phyloP scores from a whole-genome alignment of 2,329 filamentous ascomycete genomes.

The Plenodomus tracheiphilus region DNA sequence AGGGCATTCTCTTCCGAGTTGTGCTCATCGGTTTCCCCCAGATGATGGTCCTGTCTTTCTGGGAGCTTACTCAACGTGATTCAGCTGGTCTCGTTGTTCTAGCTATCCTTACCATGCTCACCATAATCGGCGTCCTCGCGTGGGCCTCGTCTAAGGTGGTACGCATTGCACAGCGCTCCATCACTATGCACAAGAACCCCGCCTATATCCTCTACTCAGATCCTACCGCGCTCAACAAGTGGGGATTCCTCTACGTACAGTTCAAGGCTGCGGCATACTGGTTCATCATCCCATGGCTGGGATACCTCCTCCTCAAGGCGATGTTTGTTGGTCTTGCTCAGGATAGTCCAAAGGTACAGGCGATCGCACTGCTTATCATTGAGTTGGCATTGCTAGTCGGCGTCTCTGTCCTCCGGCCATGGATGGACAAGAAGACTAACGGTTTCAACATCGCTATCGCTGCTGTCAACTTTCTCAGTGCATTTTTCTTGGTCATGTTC shows the following conservation, averaged over 20 bases:
- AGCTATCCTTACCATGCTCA: slow-evolving; percentile 85
- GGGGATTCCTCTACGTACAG: slow-evolving; percentile 97
- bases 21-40: slow-evolving; percentile 89
- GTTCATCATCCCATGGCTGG: slow-evolving; percentile 80
- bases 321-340: slow-evolving; percentile 88
- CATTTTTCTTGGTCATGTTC: slow-evolving; percentile 87
- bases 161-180: slow-evolving; percentile 82
- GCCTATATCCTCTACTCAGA: slow-evolving; percentile 97
- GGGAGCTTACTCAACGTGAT: slow-evolving; percentile 87
- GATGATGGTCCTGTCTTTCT: slow-evolving; percentile 86
- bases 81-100: slow-evolving; percentile 84
- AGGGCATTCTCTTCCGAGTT: slow-evolving; percentile 90
- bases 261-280: slow-evolving; percentile 96
- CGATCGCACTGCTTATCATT: slow-evolving; percentile 79
- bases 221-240: slow-evolving; percentile 91
- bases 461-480: slow-evolving; percentile 86
- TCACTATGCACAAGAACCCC: slow-evolving; percentile 91
- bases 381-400: slow-evolving; percentile 78
- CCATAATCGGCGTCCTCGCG: slow-evolving; percentile 73
- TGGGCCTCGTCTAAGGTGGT: slow-evolving; percentile 93
- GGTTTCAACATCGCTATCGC: slow-evolving; percentile 93
- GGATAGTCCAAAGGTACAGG: slow-evolving; percentile 70
- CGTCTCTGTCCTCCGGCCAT: slow-evolving; percentile 80
- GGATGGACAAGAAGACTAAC: slow-evolving; percentile 99
- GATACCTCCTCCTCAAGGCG: slow-evolving; percentile 82